phyloP scores from a whole-genome alignment of 2,329 filamentous ascomycete species.

The Phialocephala sp. region DNA sequence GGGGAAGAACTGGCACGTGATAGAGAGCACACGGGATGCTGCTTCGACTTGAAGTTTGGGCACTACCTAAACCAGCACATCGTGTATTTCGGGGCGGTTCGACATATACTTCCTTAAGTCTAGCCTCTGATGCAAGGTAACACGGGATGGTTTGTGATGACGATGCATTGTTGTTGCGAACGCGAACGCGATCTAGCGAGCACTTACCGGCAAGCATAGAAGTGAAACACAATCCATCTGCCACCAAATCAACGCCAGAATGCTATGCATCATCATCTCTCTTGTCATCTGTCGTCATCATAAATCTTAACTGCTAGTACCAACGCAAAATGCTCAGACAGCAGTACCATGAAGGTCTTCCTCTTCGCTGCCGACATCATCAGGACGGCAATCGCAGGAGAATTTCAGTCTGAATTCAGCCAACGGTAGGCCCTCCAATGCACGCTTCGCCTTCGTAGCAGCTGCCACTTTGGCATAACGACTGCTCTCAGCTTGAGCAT shows the following conservation, averaged over 20 bases:
- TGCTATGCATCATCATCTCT: neutral
- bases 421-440: conserved; percentile 51
- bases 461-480: conserved; percentile 76
- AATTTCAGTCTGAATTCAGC: conserved; percentile 65
- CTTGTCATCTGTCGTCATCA: neutral
- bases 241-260: conserved; percentile 3
- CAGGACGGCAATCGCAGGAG: conserved; percentile 64
- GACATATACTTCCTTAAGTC: too few relatives aligned
- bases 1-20: too few relatives aligned
- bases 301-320: neutral
- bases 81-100: too few relatives aligned
- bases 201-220: neutral
- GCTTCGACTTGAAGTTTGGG: too few relatives aligned
- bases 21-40: too few relatives aligned
- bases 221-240: neutral
- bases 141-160: neutral
- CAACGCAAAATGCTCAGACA: conserved; percentile 11
- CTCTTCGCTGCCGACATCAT: conserved; percentile 27
- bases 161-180: neutral
- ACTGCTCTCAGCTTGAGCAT: conserved; percentile 65
- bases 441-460: conserved; percentile 62
- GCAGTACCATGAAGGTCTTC: conserved; percentile 29
- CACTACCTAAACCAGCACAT: too few relatives aligned
- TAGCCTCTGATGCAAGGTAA: too few relatives aligned
- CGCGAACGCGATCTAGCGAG: neutral